Evolutionary conservation across 2,329 filamentous ascomycete species (phyloP).

Genomic region (Alternaria sp.): DNA sequence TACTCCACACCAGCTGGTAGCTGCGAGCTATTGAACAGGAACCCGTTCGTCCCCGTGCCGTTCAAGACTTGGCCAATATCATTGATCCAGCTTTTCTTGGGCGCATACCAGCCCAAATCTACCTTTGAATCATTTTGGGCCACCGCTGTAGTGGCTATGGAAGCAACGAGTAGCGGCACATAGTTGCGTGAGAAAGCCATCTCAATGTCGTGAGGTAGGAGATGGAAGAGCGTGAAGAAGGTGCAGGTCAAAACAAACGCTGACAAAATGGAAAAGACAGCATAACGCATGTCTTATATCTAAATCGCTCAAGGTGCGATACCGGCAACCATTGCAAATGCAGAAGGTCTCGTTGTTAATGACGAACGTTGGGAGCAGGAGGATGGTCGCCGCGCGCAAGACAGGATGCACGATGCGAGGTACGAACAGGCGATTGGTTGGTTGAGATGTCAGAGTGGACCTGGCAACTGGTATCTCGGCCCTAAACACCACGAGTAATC

Average conservation of each 20-base stretch:
- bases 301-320: neutral
- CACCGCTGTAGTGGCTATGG: slow-evolving; percentile 21
- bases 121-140: slow-evolving; percentile 27
- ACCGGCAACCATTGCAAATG: slow-evolving; percentile 29
- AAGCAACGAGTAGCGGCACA: slow-evolving; percentile 28
- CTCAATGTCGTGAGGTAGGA: slow-evolving; percentile 24
- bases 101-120: slow-evolving; percentile 47
- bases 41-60: slow-evolving; percentile 72
- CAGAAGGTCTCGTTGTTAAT: slow-evolving; percentile 23
- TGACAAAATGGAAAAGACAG: slow-evolving; percentile 15
- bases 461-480: neutral
- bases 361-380: slow-evolving; percentile 16
- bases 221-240: slow-evolving; percentile 30
- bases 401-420: slow-evolving; percentile 27
- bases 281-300: slow-evolving; percentile 40
- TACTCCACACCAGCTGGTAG: slow-evolving; percentile 64
- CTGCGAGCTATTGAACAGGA: slow-evolving; percentile 73
- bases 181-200: slow-evolving; percentile 32
- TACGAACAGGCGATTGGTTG: slow-evolving; percentile 25
- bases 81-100: slow-evolving; percentile 62
- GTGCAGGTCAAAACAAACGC: slow-evolving; percentile 27
- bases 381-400: slow-evolving; percentile 8
- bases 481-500: neutral
- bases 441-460: neutral
- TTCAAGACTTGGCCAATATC: slow-evolving; percentile 66